Percentiles rank a stretch among this genome's conserved stretches.
These are phyloP conservation scores for Pleurozium schreberi DNA, from an alignment of 225 moss, liverwort and hornwort species.

Conservation along the genomic window DNA sequence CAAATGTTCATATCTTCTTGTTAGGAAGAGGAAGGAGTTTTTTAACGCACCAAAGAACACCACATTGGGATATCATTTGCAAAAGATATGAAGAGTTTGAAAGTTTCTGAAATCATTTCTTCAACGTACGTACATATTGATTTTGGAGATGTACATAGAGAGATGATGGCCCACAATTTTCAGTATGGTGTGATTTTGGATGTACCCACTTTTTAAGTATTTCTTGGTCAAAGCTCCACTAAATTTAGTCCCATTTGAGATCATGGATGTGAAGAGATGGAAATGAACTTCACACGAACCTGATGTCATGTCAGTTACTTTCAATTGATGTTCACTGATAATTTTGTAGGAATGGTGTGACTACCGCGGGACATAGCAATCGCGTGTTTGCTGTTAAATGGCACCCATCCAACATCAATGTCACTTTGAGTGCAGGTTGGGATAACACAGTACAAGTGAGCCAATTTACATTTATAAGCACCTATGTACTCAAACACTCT, in stretches of 20 bases:
- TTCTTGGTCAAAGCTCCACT: neutral
- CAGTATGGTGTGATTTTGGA: accelerated
- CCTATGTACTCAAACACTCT: neutral
- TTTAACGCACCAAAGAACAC: accelerated
- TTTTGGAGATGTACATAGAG: neutral
- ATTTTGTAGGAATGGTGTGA: conserved; percentile 47
- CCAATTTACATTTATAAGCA: neutral
- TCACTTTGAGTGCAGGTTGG: conserved; percentile 77
- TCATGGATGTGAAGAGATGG: neutral
- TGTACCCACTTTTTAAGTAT: neutral
- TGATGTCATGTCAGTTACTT: neutral
- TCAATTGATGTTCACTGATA: neutral
- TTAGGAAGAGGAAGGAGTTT: neutral
- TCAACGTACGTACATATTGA: neutral
- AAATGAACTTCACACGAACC: neutral
- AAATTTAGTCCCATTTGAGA: neutral
- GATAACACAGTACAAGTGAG: conserved; percentile 61
- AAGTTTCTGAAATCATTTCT: no score
- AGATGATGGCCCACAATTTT: accelerated
- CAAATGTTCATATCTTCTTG: no score
- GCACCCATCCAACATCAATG: conserved; percentile 48
- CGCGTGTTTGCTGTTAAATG: conserved; percentile 77
- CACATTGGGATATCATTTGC: neutral
- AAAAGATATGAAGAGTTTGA: neutral
- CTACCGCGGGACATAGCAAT: conserved; percentile 65